Evolutionary conservation across 1,284 basidiomycete species (phyloP), one percentile per base, ranked within the genome.

Genomic region (Porogramme epimiltina): DNA sequence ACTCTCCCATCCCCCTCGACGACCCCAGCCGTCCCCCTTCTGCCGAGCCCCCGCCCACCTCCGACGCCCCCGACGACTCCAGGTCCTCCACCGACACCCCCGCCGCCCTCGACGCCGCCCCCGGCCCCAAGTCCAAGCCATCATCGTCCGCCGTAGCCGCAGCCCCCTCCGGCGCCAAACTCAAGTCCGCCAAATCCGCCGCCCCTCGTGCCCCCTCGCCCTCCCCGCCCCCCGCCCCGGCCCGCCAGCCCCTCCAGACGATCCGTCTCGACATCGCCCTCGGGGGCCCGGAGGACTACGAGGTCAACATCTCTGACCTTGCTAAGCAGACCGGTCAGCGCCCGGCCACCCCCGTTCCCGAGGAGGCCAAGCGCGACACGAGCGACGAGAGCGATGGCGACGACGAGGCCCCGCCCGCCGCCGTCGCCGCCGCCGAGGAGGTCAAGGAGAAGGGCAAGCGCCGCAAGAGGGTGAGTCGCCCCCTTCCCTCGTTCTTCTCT

Each of bases 231-330:
- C 82, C 82, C 0, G 73, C 73, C 0, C 74, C 74, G 0, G 71
- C 78, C 1, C 78, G 76, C 4, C 77, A 75, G 2, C 84, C 80
- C 0, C 66, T 85, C n/a, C 71, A 78, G 52, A 91, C 88, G 0
- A 77, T 90, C 45, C 78, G 90, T 0, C 78, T 93, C 31, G 74
- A 84, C 2, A 87, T 92, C 62, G 65, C 55, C 11, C 79, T 92
- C 10, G 82, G 85, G n/a, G 85, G 87, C 0, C 84, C 85, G 1
- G 77, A 82, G 11, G 84, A 85, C 56, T 87, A 90, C 66, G 84
- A 87, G 52, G 81, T 91, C 50, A 83, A 89, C 62, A 78, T 92
- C 47, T 66, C 77, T 2, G 61, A 70, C 15, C 69, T 84, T 23
- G 77, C 87, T 13, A 81, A 82, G 55, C 79, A 76, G 4, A 82